Evolutionary conservation across 1,284 basidiomycete species (phyloP).

Genomic region (Sphaerobolus stellatus): DNA sequence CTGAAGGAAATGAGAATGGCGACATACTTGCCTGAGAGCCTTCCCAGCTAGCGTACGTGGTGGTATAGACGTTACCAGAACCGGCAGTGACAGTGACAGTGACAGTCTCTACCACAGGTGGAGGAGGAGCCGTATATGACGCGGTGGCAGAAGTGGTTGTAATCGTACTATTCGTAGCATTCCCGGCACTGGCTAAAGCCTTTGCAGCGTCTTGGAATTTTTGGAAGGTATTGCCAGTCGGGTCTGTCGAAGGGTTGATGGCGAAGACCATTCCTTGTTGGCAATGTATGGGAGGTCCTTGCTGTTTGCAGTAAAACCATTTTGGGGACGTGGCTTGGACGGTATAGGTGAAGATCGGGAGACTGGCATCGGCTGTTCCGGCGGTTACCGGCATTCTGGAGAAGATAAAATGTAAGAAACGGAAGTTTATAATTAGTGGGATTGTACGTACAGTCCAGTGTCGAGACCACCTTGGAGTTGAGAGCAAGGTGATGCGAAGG

Average conservation of each 20-base stretch:
- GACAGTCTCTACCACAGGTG: conserved; percentile 10
- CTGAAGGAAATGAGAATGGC: too few species aligned
- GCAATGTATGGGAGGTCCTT: conserved; percentile 28
- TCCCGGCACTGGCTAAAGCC: too few species aligned
- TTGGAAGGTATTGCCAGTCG: too few species aligned
- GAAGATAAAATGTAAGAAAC: background rate
- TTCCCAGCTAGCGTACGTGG: conserved; percentile 16
- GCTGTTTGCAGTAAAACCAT: conserved; percentile 1
- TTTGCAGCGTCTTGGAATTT: too few species aligned
- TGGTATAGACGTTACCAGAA: conserved; percentile 3
- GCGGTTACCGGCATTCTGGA: conserved; percentile 30
- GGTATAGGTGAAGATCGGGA: conserved; percentile 38
- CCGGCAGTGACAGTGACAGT: conserved; percentile 10
- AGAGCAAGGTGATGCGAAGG: conserved; percentile 49
- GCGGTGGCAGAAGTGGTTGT: too few species aligned
- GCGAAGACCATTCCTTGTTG: conserved; percentile 42
- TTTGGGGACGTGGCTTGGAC: conserved; percentile 29
- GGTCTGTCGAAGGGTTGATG: conserved; percentile 34
- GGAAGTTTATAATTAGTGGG: too few species aligned
- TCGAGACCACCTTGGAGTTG: conserved; percentile 46
- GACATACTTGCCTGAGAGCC: conserved; percentile 7
- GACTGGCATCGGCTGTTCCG: conserved; percentile 24
- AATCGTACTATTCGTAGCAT: too few species aligned
- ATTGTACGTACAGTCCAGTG: conserved; percentile 37
- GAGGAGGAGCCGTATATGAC: too few species aligned